Percentiles rank a stretch among this genome's conserved stretches.
These are phyloP conservation scores for Alternaria panax DNA, from an alignment of 2,329 filamentous ascomycete species.

Conservation along the genomic window DNA sequence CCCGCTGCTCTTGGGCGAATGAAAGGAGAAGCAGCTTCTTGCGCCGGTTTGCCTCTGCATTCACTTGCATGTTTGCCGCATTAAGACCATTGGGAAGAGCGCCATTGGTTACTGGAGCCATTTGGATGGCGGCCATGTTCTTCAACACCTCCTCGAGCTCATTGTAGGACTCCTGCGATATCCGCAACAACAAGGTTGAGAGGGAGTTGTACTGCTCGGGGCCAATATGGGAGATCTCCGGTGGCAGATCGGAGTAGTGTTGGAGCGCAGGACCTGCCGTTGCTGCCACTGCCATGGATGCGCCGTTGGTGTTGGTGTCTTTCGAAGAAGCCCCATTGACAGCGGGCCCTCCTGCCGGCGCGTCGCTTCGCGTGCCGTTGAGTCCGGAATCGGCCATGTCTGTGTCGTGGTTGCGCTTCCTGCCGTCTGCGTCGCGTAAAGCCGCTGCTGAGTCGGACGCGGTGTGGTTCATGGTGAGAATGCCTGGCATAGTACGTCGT, in stretches of 20 bases:
- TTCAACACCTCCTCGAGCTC: conserved; percentile 74
- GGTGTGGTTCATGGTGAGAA: conserved; percentile 58
- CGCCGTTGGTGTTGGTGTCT: conserved; percentile 24
- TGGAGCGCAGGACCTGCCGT: conserved; percentile 17
- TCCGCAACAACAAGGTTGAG: conserved; percentile 74
- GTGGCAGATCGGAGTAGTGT: conserved; percentile 51
- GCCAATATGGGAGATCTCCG: conserved; percentile 72
- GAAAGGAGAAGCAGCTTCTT: conserved; percentile 80
- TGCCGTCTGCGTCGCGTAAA: conserved; percentile 39
- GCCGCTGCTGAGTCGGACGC: conserved; percentile 46
- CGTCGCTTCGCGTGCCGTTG: conserved; percentile 22
- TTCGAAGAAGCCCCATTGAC: conserved; percentile 21
- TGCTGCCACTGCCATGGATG: conserved; percentile 20
- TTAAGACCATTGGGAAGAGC: conserved; percentile 50
- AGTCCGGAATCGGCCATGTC: conserved; percentile 42
- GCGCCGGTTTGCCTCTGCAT: conserved; percentile 37
- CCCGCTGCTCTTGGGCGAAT: conserved; percentile 80
- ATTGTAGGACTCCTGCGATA: conserved; percentile 84
- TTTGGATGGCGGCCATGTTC: conserved; percentile 72
- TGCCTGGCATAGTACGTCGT: conserved; percentile 56
- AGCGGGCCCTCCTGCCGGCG: conserved; percentile 15
- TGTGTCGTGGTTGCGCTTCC: conserved; percentile 41
- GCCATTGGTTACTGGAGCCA: conserved; percentile 62
- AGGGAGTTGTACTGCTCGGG: conserved; percentile 76
- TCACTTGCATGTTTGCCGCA: conserved; percentile 40